These are phyloP conservation scores for Mycena floridula DNA, from an alignment of 768 basidiomycete genomes.

Conservation along the genomic window DNA sequence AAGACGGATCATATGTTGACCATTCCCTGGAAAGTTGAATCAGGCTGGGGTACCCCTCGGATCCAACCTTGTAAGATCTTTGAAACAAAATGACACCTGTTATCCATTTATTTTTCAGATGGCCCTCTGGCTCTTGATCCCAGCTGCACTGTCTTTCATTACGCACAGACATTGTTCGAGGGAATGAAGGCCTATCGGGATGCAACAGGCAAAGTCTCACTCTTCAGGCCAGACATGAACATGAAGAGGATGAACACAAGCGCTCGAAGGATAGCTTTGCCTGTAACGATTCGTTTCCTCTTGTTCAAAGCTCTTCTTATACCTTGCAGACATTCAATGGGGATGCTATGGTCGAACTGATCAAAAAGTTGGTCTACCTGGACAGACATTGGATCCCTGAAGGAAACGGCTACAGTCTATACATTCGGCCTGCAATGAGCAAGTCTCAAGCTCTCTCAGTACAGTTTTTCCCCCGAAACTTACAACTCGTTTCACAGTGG, in stretches of 20 bases:
- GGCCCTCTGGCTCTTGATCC: conserved; percentile 72
- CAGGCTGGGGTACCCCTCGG: conserved; percentile 79
- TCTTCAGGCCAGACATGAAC: conserved; percentile 97
- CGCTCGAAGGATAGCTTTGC: conserved; percentile 71
- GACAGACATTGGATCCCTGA: conserved; percentile 92
- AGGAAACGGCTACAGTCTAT: conserved; percentile 84
- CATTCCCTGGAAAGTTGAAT: conserved; percentile 61
- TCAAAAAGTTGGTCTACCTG: conserved; percentile 79
- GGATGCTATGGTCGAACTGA: conserved; percentile 64
- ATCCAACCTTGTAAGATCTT: conserved; percentile 72
- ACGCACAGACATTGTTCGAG: conserved; percentile 89
- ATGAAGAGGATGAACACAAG: conserved; percentile 93
- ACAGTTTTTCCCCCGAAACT: conserved; percentile 5
- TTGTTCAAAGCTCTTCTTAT: background rate
- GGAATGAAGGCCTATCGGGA: conserved; percentile 92
- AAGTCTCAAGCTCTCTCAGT: conserved; percentile 5
- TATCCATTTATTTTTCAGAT: conserved; percentile 33
- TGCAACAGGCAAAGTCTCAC: conserved; percentile 60
- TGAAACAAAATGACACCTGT: background rate
- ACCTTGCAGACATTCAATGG: conserved; percentile 67
- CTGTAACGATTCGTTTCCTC: conserved; percentile 37
- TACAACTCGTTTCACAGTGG: conserved; percentile 66
- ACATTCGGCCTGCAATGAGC: conserved; percentile 81
- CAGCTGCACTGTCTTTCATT: conserved; percentile 80
- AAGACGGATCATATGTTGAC: conserved; percentile 87